Conservation (phyloP, 1,284 basidiomycete species). For the Boletus smithii region DNA sequence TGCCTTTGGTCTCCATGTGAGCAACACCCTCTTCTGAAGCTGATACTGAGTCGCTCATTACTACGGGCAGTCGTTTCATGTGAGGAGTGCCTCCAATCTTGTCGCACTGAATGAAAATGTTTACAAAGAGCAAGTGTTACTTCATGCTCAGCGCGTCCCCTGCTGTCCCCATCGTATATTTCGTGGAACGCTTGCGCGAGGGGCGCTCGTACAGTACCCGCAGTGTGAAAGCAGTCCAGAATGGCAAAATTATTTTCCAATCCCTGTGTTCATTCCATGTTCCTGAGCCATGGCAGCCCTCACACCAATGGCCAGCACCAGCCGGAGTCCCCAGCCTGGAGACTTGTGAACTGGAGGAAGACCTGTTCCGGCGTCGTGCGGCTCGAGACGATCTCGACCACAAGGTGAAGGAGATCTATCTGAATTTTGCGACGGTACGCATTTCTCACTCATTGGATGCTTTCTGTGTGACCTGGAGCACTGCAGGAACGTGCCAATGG, state of each 20-base stretch:
- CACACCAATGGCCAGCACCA: conserved; percentile 64
- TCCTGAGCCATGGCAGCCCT: conserved; percentile 73
- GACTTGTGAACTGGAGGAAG: conserved; percentile 62
- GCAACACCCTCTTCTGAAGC: no score
- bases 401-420: conserved; percentile 32
- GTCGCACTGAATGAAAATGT: not conserved
- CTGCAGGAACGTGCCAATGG: conserved; percentile 63
- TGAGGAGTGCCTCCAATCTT: conserved; percentile 42
- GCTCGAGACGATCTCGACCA: conserved; percentile 36
- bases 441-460: not conserved
- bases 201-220: conserved; percentile 73
- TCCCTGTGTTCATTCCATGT: conserved; percentile 84
- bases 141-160: conserved; percentile 79
- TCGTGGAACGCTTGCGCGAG: conserved; percentile 82
- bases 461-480: conserved; percentile 1
- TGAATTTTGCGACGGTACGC: conserved; percentile 44
- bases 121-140: conserved; percentile 56
- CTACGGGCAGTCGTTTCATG: conserved; percentile 64
- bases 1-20: conserved; percentile 69
- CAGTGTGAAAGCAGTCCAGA: conserved; percentile 70
- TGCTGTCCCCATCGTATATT: conserved; percentile 77
- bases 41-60: no score
- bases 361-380: conserved; percentile 38
- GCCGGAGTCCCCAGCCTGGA: conserved; percentile 54
- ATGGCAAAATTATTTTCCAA: conserved; percentile 75